Percentiles rank a stretch among this genome's conserved stretches.
Conservation (phyloP, 2,329 filamentous ascomycete genomes). For the Fonsecaea nubica region DNA sequence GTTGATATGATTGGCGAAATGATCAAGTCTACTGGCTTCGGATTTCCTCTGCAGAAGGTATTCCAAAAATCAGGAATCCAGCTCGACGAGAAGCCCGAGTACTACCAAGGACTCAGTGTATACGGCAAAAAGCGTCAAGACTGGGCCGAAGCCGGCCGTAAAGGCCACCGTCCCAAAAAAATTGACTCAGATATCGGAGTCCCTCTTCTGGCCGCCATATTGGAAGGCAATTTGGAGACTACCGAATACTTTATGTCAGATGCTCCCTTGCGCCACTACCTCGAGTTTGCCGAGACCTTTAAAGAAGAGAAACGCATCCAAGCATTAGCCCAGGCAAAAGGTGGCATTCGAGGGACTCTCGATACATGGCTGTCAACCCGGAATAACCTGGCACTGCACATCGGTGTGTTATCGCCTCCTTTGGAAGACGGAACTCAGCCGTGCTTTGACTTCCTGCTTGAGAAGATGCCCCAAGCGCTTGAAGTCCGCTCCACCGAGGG, state of each 20-base stretch:
- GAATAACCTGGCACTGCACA: conserved; percentile 71
- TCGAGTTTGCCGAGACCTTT: conserved; percentile 69
- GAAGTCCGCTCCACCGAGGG: conserved; percentile 62
- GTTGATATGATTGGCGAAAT: conserved; percentile 66
- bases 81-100: conserved; percentile 68
- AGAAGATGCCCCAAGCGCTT: conserved; percentile 66
- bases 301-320: conserved; percentile 67
- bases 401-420: conserved; percentile 61
- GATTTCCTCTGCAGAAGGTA: conserved; percentile 71
- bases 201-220: conserved; percentile 46
- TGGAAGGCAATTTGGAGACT: conserved; percentile 64
- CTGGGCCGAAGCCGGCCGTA: conserved; percentile 72
- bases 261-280: conserved; percentile 70
- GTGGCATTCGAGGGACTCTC: conserved; percentile 70
- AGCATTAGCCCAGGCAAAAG: conserved; percentile 64
- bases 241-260: conserved; percentile 81
- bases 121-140: conserved; percentile 75
- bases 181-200: conserved; percentile 37
- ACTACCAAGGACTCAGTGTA: conserved; percentile 78
- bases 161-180: conserved; percentile 49
- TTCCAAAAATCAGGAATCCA: conserved; percentile 70
- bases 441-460: conserved; percentile 70
- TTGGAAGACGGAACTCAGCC: conserved; percentile 53
- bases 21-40: conserved; percentile 70
- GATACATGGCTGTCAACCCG: conserved; percentile 52